Evolutionary conservation across 2,329 filamentous ascomycete genomes (phyloP).

Genomic region (Sclerotinia minor): DNA sequence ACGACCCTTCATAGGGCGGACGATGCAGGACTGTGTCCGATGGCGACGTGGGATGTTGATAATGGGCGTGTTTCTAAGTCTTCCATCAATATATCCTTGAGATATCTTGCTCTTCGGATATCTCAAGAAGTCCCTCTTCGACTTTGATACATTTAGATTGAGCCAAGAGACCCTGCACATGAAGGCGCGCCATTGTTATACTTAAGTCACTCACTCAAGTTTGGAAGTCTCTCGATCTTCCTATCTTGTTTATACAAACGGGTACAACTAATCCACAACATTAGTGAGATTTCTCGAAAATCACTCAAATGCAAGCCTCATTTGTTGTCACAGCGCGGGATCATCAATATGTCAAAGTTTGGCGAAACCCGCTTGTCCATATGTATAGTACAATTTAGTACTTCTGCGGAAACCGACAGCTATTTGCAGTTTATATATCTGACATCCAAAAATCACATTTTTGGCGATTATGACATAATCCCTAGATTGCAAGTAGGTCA

Average conservation of each 20-base stretch:
- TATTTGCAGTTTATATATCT: not conserved
- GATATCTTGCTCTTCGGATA: not conserved
- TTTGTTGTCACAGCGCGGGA: slow-evolving; percentile 18
- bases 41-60: not conserved
- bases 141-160: not conserved
- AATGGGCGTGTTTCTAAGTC: not conserved
- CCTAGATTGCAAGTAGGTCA: slow-evolving; percentile 1
- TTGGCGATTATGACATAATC: slow-evolving; percentile 7
- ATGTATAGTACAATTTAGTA: slow-evolving; percentile 6
- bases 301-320: slow-evolving; percentile 20
- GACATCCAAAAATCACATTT: not conserved
- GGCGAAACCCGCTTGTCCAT: not conserved
- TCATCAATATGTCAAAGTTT: not conserved
- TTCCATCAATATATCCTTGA: not conserved
- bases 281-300: slow-evolving; percentile 12
- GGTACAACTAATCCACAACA: slow-evolving; percentile 19
- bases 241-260: not conserved
- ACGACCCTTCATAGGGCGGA: not conserved
- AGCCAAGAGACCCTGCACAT: slow-evolving; percentile 5
- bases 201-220: not conserved
- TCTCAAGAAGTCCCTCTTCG: not conserved
- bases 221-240: not conserved
- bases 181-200: not conserved
- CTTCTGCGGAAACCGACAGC: not conserved
- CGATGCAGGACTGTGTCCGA: not conserved